Conservation (phyloP, 129 eudicot genomes). For the Sambucus nigra region DNA sequence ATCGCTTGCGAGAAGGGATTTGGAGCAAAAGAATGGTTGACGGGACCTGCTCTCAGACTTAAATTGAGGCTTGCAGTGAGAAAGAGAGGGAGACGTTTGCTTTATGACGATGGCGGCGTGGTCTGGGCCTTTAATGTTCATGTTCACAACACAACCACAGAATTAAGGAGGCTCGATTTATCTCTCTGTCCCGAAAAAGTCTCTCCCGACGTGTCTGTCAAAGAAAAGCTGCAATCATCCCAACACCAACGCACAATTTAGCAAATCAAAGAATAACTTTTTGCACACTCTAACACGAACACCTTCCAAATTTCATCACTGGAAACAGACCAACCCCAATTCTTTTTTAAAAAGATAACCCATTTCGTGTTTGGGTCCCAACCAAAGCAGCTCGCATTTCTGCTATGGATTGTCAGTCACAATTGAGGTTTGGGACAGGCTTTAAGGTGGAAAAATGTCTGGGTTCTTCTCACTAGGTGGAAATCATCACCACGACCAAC, state of each 20-base stretch:
- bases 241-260: not conserved
- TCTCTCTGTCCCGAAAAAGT: conserved; percentile 11
- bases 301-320: too few relatives aligned
- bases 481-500: not conserved
- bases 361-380: not conserved
- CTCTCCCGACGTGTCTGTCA: not conserved
- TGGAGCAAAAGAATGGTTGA: not conserved
- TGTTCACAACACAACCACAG: conserved; percentile 10
- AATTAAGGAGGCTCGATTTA: conserved; percentile 5
- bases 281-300: not conserved
- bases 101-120: conserved; percentile 36
- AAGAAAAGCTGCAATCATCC: not conserved
- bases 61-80: not conserved
- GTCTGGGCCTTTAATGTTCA: conserved; percentile 8
- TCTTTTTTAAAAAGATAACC: not conserved
- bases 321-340: not conserved
- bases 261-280: not conserved
- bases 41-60: not conserved
- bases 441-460: conserved; percentile 44
- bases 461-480: conserved; percentile 72
- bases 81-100: not conserved
- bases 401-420: conserved; percentile 54
- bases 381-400: not conserved
- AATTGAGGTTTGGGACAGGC: conserved; percentile 19
- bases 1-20: not conserved